Evolutionary conservation across 768 basidiomycete species (phyloP), one percentile per base, ranked within the genome.

Genomic region (Boletus subparvulus): DNA sequence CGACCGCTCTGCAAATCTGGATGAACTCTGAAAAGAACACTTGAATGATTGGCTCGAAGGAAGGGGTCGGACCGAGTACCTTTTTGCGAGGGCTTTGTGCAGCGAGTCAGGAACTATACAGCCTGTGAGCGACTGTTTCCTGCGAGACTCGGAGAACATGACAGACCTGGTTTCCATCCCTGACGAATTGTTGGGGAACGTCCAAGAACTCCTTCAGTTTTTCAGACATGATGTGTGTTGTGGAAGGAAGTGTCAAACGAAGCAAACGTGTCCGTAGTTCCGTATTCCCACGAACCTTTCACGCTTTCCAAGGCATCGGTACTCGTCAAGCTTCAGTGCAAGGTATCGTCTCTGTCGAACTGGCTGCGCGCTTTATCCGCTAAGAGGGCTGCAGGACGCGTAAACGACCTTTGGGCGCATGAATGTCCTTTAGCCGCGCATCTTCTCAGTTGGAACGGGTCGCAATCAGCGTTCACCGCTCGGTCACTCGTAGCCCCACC

Each of bases 11-110:
- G 78, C 88, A 98, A 62, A 99, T 95, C 71, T 96, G 93, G 41
- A 84, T 64, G 75, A 95, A 99, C 73, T 99, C 97, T 99, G 72
- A 19, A 60, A 33, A 48, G 21, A 32, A 53, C 16, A 4, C 12
- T 44, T 61, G 45, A 66, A 28, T 33, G 32, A 6, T 32, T 52
- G 39, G 11, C n/a, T 40, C 10, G 11, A 8, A 47, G 35, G 30
- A 21, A 17, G 42, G 49, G 13, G 52, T 36, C 9, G n/a, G 45
- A 37, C 43, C 52, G 33, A 11, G 48, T 61, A 97, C 97, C 97
- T 79, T 92, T 92, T 73, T 90, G 84, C 50, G 92, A 92, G 58
- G 97, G 97, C 78, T 99, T 99, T 56, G 94, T 96, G 83, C 97
- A 99, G 70, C 95, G 87, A 65, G 87, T 90, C 61, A 99, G 77